Evolutionary conservation across 2,329 filamentous ascomycete genomes (phyloP).

Genomic region (Neonectria sp.): DNA sequence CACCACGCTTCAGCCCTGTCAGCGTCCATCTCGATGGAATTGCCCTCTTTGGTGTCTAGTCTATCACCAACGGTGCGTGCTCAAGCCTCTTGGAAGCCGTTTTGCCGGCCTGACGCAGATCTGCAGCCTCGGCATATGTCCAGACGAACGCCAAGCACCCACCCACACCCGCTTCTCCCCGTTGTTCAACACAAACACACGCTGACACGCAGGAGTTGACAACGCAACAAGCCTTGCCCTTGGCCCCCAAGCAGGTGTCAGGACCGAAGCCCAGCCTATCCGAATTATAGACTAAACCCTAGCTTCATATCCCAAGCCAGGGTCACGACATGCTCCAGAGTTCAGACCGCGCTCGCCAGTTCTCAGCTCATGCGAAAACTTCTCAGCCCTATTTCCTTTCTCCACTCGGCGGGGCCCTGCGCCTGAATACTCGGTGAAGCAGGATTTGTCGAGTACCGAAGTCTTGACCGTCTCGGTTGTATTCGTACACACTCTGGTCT

Average conservation of each 20-base stretch:
- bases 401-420: neutral
- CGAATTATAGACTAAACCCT: neutral
- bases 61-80: neutral
- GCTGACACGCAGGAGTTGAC: neutral
- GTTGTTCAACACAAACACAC: neutral
- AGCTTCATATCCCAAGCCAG: neutral
- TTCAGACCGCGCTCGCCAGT: conserved; percentile 5
- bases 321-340: conserved; percentile 10
- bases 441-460: neutral
- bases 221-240: conserved; percentile 6
- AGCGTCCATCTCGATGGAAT: neutral
- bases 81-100: conserved; percentile 4
- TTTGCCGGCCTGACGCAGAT: neutral
- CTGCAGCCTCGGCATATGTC: neutral
- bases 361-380: neutral
- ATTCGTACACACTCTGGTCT: neutral
- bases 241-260: neutral
- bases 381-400: conserved; percentile 20
- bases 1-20: conserved; percentile 3
- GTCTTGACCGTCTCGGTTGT: neutral
- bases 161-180: neutral
- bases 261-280: neutral
- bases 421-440: neutral
- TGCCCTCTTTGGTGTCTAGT: neutral
- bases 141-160: neutral